Evolutionary conservation across 345 rosid species (phyloP), one percentile per base, ranked within the genome.

Genomic region (Murraya paniculata): DNA sequence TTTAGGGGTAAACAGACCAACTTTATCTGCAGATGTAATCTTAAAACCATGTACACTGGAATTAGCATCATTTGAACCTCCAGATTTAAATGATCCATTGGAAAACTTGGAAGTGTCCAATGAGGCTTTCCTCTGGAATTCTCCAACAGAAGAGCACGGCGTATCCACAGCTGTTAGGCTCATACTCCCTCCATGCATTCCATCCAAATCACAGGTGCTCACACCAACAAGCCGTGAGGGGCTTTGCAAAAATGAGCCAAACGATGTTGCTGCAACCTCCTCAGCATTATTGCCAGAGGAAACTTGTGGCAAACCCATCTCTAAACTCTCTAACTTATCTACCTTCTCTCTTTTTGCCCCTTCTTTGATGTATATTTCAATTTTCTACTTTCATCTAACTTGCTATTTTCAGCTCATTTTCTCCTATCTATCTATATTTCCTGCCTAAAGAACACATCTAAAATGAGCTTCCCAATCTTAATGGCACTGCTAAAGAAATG

Each of bases 291-390:
- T 90, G 76, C 71, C 65, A 33, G 95, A 85, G 85, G 92, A 83
- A 81, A 88, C 85, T 81, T 90, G 98, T 0, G 95, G 98, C 84
- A 95, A 78, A 60, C 98, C 98, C 98, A 95, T 94, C 18, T 70
- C 85, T 57, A 79, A 73, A 78, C 67, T 64, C 67, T 64, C 67
- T 64, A 82, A 82, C n/a, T 71, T 70, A 64, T 45, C 25, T 60
- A 13, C 5, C 64, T 80, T 72, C 41, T 58, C 75, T 73, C 58
- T 68, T 16, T 35, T 35, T 2, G 28, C 22, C 50, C 60, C 55
- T 82, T 81, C 25, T 45, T 41, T 55, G 38, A 48, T 62, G 72
- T 73, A 41, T 74, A 65, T 21, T 13, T 69, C 65, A 78, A 74
- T 82, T 80, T 59, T 76, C n/a, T 73, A 71, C 77, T 82, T 77